Evolutionary conservation across 805 yeast species (phyloP), one percentile per base, ranked within the genome.

Genomic region (Yarrowia sp.): DNA sequence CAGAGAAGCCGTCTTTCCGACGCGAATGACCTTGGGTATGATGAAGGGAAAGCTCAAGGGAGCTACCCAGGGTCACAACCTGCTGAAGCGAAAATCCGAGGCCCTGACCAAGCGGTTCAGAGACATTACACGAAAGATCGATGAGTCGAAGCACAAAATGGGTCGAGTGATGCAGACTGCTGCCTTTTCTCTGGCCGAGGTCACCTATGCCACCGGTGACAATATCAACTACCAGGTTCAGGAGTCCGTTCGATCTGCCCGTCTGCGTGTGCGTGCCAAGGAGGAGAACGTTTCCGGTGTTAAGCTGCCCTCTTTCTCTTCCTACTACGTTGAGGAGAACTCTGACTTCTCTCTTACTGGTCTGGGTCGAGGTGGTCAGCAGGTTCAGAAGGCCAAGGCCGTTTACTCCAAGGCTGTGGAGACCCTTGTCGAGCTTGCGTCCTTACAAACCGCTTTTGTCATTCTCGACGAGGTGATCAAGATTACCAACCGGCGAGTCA

Each of bases 131-230:
- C 89, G 84, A 75, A 81, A 97, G 76, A 93, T 93, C 74, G 97
- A 95, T 75, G 96, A 91, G 70, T 87, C 98, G 48, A 93, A 93
- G 79, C 85, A 93, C 71, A 95, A 93, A 80, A 93, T 95, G 98
- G 99, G 98, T 59, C 83, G 93, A 69, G 97, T 93, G 48, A 93
- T 93, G 98, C 98, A 95, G 75, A 89, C 96, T 0, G 99, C 99
- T 1, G 96, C 98, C 0, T 93, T 93, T 76, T 92, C 98, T 8
- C 82, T 93, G 71, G 98, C 98, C 2, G 99, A 93, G 76, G 98
- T 93, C 52, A 88, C 95, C 51, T 95, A 95, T 74, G 99, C 99
- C 26, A 93, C 98, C 2, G 98, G 98, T 66, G 97, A 92, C 72
- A 91, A 91, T 78, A 91, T 93, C 70, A 90, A 92, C 24, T 93